Evolutionary conservation across 1,139 yeast species (phyloP).

Genomic region (Protomyces pachydermus): DNA sequence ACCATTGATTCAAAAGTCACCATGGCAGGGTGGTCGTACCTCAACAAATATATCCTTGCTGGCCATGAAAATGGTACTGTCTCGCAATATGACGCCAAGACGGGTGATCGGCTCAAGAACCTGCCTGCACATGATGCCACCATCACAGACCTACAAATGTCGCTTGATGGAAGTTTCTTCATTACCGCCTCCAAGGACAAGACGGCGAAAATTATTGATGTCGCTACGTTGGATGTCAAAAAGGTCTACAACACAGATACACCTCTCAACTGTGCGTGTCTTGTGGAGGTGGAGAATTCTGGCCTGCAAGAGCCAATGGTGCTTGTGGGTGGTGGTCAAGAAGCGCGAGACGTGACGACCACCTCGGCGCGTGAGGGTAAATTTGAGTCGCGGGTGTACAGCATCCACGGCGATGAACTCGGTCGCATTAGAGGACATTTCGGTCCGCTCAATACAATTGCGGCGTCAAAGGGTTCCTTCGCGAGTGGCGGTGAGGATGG

Average conservation of each 20-base stretch:
- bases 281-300: constrained; percentile 53
- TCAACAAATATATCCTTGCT: constrained; percentile 58
- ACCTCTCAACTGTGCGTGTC: constrained; percentile 92
- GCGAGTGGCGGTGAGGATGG: constrained; percentile 98
- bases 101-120: constrained; percentile 63
- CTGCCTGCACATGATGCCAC: constrained; percentile 65
- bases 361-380: constrained; percentile 92
- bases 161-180: constrained; percentile 81
- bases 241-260: constrained; percentile 83
- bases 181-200: constrained; percentile 92
- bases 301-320: constrained; percentile 67
- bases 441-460: constrained; percentile 94
- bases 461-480: constrained; percentile 89
- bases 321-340: constrained; percentile 98
- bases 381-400: constrained; percentile 92
- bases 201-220: constrained; percentile 73
- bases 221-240: constrained; percentile 64
- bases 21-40: constrained; percentile 82
- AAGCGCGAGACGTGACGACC: constrained; percentile 95
- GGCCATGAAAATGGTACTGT: constrained; percentile 86
- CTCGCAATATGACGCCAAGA: constrained; percentile 68
- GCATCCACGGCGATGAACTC: constrained; percentile 88
- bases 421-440: constrained; percentile 98
- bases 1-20: constrained; percentile 59
- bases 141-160: constrained; percentile 84